Conservation (phyloP, 139 green algal genomes). For the Micractinium sp. region DNA sequence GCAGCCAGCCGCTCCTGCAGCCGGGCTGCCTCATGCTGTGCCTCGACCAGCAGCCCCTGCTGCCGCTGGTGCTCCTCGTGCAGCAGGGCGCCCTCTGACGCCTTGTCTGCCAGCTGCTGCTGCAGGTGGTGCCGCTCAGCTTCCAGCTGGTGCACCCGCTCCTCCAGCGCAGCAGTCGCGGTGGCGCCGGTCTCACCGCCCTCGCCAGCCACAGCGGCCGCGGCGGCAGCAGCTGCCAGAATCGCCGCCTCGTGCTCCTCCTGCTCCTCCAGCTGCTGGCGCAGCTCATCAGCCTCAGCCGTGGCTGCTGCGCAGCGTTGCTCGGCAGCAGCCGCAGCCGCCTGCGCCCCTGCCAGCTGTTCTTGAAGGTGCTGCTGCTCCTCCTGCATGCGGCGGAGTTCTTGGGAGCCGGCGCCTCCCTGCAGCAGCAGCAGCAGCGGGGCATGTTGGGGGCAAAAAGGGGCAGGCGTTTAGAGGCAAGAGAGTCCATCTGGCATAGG, state of each 20-base stretch:
- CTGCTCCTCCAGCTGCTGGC: not conserved
- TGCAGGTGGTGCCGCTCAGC: not conserved
- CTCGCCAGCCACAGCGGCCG: not conserved
- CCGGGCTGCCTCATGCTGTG: not conserved
- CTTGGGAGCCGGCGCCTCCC: not conserved
- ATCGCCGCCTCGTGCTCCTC: not conserved
- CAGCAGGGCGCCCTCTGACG: not conserved
- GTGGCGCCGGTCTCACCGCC: not conserved
- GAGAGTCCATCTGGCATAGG: no score
- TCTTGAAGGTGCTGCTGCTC: slow-evolving; percentile 22
- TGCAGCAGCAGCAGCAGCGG: not conserved
- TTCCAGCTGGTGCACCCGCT: not conserved
- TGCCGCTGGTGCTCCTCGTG: slow-evolving; percentile 20
- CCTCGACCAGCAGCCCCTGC: slow-evolving; percentile 1
- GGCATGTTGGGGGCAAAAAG: not conserved
- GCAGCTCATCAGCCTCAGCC: not conserved
- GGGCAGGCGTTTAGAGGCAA: not conserved
- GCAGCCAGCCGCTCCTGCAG: not conserved
- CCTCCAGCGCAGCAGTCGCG: not conserved
- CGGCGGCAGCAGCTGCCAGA: not conserved
- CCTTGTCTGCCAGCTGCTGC: slow-evolving; percentile 13
- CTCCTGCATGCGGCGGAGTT: slow-evolving; percentile 18
- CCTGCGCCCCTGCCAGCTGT: slow-evolving; percentile 10
- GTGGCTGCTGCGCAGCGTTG: not conserved
- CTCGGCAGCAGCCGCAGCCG: not conserved